Conservation (phyloP, 2,329 filamentous ascomycete species). For the Calonectria henricotiae region DNA sequence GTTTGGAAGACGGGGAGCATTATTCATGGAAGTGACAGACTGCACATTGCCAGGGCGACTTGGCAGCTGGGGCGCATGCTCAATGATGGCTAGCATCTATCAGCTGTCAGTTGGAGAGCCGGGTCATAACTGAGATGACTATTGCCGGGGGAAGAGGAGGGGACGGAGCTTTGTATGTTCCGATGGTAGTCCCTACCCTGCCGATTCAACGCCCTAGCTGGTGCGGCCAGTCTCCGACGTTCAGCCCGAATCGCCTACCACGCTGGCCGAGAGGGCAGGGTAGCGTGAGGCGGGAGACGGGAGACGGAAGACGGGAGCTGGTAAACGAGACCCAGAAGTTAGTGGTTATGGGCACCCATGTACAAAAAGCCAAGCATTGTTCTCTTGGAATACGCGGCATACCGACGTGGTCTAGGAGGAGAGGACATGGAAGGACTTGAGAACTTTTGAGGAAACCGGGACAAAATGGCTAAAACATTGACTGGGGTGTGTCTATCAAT, state of each 20-base stretch:
- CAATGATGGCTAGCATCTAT: conserved; percentile 27
- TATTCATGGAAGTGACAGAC: conserved; percentile 20
- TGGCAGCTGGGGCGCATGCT: conserved; percentile 33
- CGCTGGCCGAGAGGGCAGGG: conserved; percentile 2
- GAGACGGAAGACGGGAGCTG: background rate
- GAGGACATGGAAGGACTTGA: conserved; percentile 13
- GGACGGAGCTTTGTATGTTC: conserved; percentile 21
- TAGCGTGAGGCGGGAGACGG: background rate
- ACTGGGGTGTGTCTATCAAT: conserved; percentile 20
- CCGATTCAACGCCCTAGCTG: conserved; percentile 33
- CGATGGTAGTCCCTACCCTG: conserved; percentile 39
- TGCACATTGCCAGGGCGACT: conserved; percentile 27
- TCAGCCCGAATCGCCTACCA: conserved; percentile 24
- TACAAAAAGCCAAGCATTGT: conserved; percentile 27
- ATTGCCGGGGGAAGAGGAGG: conserved; percentile 27
- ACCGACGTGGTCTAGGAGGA: conserved; percentile 20
- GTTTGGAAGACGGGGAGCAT: conserved; percentile 6
- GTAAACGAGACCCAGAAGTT: conserved; percentile 5
- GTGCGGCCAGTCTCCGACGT: conserved; percentile 10
- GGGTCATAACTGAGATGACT: conserved; percentile 35
- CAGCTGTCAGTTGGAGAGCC: conserved; percentile 38
- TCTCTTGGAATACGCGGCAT: conserved; percentile 20
- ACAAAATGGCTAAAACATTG: conserved; percentile 1
- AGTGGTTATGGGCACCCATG: background rate
- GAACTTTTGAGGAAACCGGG: conserved; percentile 24